Evolutionary conservation across 306 rosid species (phyloP), one percentile per base, ranked within the genome.

Genomic region (Boehmeria nivea): DNA sequence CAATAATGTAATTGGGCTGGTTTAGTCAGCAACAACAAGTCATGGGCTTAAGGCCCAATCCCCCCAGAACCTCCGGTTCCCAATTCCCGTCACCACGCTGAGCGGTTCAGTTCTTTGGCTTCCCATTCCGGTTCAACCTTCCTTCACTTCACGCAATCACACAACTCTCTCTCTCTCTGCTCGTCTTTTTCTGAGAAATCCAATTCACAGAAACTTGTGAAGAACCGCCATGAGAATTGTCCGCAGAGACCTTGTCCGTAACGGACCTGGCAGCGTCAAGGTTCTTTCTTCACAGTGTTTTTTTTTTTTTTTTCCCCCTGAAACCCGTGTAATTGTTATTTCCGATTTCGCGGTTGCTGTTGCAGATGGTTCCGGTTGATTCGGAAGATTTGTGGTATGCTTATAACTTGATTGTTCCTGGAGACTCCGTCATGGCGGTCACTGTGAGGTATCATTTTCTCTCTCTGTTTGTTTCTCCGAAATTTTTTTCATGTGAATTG

Each of bases 191-290:
- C 27, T 8, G 2, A 5, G 2, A 12, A n/a, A n/a, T n/a, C 4
- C 23, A 59, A 21, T 34, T 21, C 49, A 34, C 44, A 15, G 15
- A n/a, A n/a, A n/a, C n/a, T n/a, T n/a, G n/a, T n/a, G n/a, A n/a
- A 15, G 45, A 12, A 44, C 38, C n/a, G 27, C 1, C 62, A 85
- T 87, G 99, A 91, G 11, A 73, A 91, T 91, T 76, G 95, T 91
- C 34, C 95, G 85, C 20, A 82, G 38, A 68, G 87, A 87, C 71
- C 23, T 72, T 13, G 77, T 72, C 1, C 81, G 66, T 14, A 25
- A 83, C 57, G 99, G 99, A 54, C 83, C 99, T 46, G 99, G 99
- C 15, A 84, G 91, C 75, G 93, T 91, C 36, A 91, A 91, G 96
- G 99, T 91, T 18, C 15, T 10, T 14, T 64, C n/a, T 8, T 31